phyloP scores from a whole-genome alignment of 768 basidiomycete species.

The Strobilomyces dryophilus region DNA sequence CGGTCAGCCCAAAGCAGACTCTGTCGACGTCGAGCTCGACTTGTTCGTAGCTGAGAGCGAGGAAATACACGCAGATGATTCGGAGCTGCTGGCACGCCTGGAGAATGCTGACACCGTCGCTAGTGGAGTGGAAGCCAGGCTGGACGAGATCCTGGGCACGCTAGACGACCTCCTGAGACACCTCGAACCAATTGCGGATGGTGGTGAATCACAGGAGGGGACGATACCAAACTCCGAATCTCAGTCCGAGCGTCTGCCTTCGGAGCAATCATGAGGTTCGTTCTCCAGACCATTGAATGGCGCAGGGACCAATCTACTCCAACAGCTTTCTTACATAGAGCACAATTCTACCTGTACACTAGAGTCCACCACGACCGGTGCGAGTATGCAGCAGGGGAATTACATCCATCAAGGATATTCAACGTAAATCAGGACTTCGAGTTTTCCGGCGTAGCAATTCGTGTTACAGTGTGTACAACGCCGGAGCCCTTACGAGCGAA shows the following conservation, averaged over 20 bases:
- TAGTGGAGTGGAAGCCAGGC: conserved; percentile 52
- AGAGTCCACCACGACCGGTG: conserved; percentile 5
- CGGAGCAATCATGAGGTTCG: conserved; percentile 16
- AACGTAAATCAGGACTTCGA: conserved; percentile 25
- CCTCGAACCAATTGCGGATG: conserved; percentile 32
- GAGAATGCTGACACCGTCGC: conserved; percentile 59
- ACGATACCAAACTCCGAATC: background rate
- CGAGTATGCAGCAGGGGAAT: conserved; percentile 11
- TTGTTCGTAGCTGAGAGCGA: conserved; percentile 28
- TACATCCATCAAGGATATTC: conserved; percentile 26
- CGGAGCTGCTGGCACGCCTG: conserved; percentile 51
- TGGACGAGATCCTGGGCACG: conserved; percentile 58
- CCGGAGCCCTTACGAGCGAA: conserved; percentile 77
- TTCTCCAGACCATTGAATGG: background rate
- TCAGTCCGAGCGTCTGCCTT: background rate
- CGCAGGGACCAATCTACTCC: background rate
- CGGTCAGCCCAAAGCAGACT: conserved; percentile 1
- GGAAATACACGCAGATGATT: conserved; percentile 33
- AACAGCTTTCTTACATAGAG: conserved; percentile 6
- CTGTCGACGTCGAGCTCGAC: conserved; percentile 33
- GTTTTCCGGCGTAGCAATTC: conserved; percentile 39
- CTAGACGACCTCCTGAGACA: conserved; percentile 50
- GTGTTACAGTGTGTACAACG: conserved; percentile 78
- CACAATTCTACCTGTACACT: conserved; percentile 13
- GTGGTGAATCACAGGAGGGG: background rate